Percentiles rank a stretch among this genome's conserved stretches.
phyloP scores from a whole-genome alignment of 768 basidiomycete genomes.

The Coprinopsis sp. region DNA sequence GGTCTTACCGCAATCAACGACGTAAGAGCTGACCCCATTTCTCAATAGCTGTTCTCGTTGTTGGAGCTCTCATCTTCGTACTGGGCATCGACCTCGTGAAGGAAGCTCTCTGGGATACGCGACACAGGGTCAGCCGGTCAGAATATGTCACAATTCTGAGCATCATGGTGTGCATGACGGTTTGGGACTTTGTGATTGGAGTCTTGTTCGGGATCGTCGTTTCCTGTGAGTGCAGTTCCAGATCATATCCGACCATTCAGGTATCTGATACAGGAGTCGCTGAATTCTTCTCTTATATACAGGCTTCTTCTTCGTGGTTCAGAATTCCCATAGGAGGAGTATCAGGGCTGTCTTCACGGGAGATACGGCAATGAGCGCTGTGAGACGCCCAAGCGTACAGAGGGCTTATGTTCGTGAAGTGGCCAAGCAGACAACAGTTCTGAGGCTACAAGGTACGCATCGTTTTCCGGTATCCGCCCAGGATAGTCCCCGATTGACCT shows the following conservation, averaged over 20 bases:
- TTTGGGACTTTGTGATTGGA: constrained; percentile 91
- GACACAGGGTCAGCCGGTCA: constrained; percentile 66
- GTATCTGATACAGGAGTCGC: background rate
- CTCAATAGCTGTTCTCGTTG: constrained; percentile 60
- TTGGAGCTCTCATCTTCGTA: constrained; percentile 89
- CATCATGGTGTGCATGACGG: constrained; percentile 90
- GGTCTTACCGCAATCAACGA: background rate
- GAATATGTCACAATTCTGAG: constrained; percentile 82
- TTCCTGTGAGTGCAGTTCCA: constrained; percentile 51
- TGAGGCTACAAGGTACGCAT: constrained; percentile 72
- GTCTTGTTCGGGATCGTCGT: constrained; percentile 89
- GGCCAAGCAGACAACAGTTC: constrained; percentile 83
- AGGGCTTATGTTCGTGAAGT: constrained; percentile 89
- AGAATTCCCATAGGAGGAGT: constrained; percentile 81
- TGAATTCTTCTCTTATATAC: background rate
- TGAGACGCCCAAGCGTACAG: constrained; percentile 84
- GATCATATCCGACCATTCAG: background rate
- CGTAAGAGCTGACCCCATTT: background rate
- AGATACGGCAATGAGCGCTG: constrained; percentile 82
- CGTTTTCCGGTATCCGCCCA: background rate
- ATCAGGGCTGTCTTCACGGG: constrained; percentile 84
- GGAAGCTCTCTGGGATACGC: constrained; percentile 95
- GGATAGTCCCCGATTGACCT: background rate
- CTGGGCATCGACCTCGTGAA: constrained; percentile 92
- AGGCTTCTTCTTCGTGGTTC: constrained; percentile 97